phyloP scores from a whole-genome alignment of 495 filamentous ascomycete genomes.

The Lasiosphaeria hispida region DNA sequence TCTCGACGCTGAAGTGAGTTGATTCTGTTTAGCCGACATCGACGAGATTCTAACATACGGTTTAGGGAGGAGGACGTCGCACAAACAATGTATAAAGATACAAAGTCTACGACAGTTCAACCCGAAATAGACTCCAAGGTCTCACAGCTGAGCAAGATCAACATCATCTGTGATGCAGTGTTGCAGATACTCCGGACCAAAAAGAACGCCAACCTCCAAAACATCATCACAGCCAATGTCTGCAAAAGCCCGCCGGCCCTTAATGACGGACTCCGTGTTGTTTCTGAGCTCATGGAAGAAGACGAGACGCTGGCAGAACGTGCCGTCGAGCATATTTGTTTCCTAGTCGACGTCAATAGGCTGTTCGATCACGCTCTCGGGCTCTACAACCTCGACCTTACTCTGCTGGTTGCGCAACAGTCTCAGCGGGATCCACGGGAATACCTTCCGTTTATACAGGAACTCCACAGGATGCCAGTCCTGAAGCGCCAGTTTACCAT shows the following conservation, averaged over 20 bases:
- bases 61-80: constrained; percentile 88
- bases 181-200: constrained; percentile 61
- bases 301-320: constrained; percentile 69
- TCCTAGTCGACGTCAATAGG: constrained; percentile 86
- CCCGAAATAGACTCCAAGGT: constrained; percentile 12
- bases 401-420: constrained; percentile 88
- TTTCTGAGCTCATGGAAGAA: constrained; percentile 68
- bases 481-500: constrained; percentile 75
- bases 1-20: constrained; percentile 79
- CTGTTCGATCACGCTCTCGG: constrained; percentile 91
- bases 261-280: constrained; percentile 76
- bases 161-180: constrained; percentile 85
- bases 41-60: constrained; percentile 8
- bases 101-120: constrained; percentile 40
- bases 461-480: constrained; percentile 68
- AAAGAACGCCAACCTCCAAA: constrained; percentile 74
- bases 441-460: constrained; percentile 91
- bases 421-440: constrained; percentile 94
- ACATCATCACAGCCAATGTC: constrained; percentile 89
- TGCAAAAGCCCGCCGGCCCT: constrained; percentile 90
- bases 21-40: neutral
- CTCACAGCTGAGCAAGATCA: constrained; percentile 62
- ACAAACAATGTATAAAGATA: constrained; percentile 90
- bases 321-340: constrained; percentile 94
- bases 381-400: constrained; percentile 86